Base-by-base conservation (phyloP, 805 yeast genomes). In the Hanseniaspora jakobsenii region DNA sequence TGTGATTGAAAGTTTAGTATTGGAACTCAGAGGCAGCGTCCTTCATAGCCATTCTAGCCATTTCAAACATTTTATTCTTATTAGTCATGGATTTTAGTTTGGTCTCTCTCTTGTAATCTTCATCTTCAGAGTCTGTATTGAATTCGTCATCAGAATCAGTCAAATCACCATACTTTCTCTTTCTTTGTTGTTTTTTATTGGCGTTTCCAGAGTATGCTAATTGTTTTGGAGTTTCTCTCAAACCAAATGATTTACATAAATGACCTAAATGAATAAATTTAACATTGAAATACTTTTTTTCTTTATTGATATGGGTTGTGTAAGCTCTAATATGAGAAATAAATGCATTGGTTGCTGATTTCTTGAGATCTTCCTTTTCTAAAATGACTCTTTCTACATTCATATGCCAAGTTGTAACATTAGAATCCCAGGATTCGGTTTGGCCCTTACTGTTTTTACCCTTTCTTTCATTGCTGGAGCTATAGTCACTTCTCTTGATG, bases 351-450 rank as follows among this genome's bases (percentile, higher is more conserved):
- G 75, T 72, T 1, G 98, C 96, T 31, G 70, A 57, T 13, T 72
- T 76, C 39, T 76, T 77, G 6, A 75, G 73, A 1, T 53, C 53
- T 1, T 70, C 60, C 53, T 82, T 83, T 51, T 75, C 91, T 38
- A 91, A 63, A 14, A 89, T 66, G 81, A 94, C 80, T 58, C 96
- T 69, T 65, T 91, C 99, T 10, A 86, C 73, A 45, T 81, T 77
- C 52, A 91, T 67, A 58, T 91, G 99, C 89, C 93, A 89, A 2
- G 95, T 84, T 0, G 99, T 93, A 4, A 96, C 98, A 54, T 81
- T 84, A 23, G 77, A 75, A 59, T 89, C 96, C 97, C 97, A 93
- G 56, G 63, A 16, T 59, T 65, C 14, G 40, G 55, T 55, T 49
- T 66, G 56, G 44, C 57, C 56, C 7, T 44, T 42, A 39, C 49